Conservation (phyloP, 169 alveolate genomes). For the Plasmodium blacklocki region DNA sequence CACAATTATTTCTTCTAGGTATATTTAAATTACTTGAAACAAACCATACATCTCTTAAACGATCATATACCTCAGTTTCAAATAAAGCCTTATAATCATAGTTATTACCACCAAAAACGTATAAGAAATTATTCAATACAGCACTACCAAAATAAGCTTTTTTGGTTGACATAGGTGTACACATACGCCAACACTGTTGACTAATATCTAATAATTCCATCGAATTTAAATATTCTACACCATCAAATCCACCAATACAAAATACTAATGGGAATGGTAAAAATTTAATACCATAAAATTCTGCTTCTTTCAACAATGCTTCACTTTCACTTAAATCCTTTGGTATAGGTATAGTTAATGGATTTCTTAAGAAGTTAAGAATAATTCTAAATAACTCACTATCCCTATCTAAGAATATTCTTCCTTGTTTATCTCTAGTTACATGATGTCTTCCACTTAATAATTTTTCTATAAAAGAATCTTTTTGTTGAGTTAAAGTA, state of each 20-base stretch:
- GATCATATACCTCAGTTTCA: conserved; percentile 92
- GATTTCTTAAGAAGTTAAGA: conserved; percentile 89
- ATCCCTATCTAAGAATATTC: conserved; percentile 91
- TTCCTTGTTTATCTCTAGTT: conserved; percentile 89
- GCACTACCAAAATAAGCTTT: conserved; percentile 88
- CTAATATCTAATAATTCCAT: conserved; percentile 89
- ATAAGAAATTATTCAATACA: conserved; percentile 85
- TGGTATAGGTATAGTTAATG: conserved; percentile 84
- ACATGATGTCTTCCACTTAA: conserved; percentile 89
- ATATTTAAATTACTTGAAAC: conserved; percentile 84
- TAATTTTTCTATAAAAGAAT: conserved; percentile 85
- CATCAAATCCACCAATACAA: conserved; percentile 90
- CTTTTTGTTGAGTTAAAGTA: conserved; percentile 87
- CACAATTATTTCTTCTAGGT: conserved; percentile 89
- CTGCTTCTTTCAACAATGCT: conserved; percentile 86
- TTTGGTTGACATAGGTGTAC: conserved; percentile 90
- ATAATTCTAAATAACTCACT: conserved; percentile 88
- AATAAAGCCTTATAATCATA: conserved; percentile 93
- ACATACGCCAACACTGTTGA: conserved; percentile 91
- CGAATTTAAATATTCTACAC: conserved; percentile 85
- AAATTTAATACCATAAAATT: conserved; percentile 86
- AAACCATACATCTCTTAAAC: conserved; percentile 90
- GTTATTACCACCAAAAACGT: conserved; percentile 93
- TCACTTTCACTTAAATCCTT: conserved; percentile 89
- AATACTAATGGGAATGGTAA: conserved; percentile 90